A percentile compares a stretch with the other conserved stretches of the same genome.
Conservation (phyloP, 2,329 filamentous ascomycete species). For the Plectosphaerella cucumerina region DNA sequence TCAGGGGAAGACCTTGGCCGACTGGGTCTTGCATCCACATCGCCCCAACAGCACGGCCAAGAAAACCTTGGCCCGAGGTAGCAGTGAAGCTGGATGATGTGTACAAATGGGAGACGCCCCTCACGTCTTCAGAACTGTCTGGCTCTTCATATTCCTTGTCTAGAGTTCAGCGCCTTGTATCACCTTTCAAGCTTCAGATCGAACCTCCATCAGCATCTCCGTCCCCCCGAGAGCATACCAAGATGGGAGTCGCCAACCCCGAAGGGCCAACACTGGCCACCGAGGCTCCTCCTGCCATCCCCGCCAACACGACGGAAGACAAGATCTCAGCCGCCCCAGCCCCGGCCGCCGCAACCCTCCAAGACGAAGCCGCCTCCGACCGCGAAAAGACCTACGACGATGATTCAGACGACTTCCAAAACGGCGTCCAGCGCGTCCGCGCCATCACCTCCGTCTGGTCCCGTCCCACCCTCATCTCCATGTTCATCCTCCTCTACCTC, state of each 20-base stretch:
- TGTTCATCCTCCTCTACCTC: slow-evolving; percentile 31
- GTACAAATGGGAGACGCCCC: too few species aligned
- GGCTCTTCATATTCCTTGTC: background rate
- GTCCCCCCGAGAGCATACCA: too few species aligned
- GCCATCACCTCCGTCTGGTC: slow-evolving; percentile 36
- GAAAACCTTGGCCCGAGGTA: too few species aligned
- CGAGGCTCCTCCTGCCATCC: too few species aligned
- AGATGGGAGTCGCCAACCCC: too few species aligned
- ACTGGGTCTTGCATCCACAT: too few species aligned
- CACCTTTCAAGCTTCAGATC: background rate
- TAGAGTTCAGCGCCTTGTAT: background rate
- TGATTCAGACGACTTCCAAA: slow-evolving; percentile 24
- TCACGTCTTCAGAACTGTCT: background rate
- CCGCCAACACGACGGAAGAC: too few species aligned
- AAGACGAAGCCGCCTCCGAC: too few species aligned
- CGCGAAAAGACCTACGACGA: slow-evolving; percentile 8
- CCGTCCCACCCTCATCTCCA: slow-evolving; percentile 28
- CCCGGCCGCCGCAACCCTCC: background rate
- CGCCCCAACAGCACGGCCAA: too few species aligned
- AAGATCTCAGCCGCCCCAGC: slow-evolving; percentile 3
- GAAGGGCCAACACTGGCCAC: too few species aligned
- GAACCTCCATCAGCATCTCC: background rate
- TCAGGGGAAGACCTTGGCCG: too few species aligned
- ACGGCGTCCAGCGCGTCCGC: slow-evolving; percentile 33
- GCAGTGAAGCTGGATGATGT: too few species aligned